Conservation (phyloP, 371 early-diverging fungal genomes). For the Syncephalastrum monosporum region DNA sequence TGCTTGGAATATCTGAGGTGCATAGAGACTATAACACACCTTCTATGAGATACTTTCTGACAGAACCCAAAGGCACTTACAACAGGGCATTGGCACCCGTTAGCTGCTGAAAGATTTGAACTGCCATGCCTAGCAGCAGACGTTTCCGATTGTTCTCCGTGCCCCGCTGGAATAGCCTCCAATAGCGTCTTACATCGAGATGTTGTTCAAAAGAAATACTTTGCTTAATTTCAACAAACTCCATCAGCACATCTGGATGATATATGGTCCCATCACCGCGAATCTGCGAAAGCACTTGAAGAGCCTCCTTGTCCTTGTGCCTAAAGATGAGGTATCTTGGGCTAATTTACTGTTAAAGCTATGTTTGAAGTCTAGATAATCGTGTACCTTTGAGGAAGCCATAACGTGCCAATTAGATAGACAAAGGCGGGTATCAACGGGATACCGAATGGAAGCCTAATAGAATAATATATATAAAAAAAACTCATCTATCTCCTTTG, state of each 20-base stretch:
- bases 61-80: conserved; percentile 34
- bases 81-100: conserved; percentile 76
- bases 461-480: not conserved
- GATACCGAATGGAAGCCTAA: conserved; percentile 43
- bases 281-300: conserved; percentile 48
- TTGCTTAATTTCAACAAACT: conserved; percentile 73
- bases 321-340: conserved; percentile 66
- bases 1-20: conserved; percentile 66
- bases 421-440: conserved; percentile 37
- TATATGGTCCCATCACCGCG: conserved; percentile 40
- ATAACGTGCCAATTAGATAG: conserved; percentile 24
- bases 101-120: conserved; percentile 76
- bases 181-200: conserved; percentile 59
- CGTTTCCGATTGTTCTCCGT: conserved; percentile 59
- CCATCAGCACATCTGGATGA: conserved; percentile 50
- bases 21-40: conserved; percentile 47
- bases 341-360: conserved; percentile 17
- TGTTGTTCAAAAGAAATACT: conserved; percentile 69
- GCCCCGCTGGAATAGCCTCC: conserved; percentile 55
- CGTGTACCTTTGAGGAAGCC: conserved; percentile 32
- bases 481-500: not conserved
- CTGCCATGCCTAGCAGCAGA: conserved; percentile 65
- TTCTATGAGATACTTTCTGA: not conserved
- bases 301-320: conserved; percentile 52
- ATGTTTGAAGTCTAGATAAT: not conserved